phyloP scores from a whole-genome alignment of 1,284 basidiomycete species.

The Cutaneotrichosporon sp. region DNA sequence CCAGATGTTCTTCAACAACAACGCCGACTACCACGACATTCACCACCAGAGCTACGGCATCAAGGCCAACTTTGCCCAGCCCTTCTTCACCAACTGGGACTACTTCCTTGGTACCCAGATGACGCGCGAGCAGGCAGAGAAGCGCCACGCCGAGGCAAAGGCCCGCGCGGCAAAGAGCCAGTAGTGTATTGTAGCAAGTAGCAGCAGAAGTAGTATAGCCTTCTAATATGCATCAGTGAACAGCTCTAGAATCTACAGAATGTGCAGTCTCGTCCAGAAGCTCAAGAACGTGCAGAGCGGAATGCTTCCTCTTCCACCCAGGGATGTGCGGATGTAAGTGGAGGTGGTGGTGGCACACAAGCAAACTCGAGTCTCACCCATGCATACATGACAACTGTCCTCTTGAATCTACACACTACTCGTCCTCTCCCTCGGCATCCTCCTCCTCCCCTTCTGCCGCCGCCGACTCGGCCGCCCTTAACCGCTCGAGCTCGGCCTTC shows the following conservation, averaged over 20 bases:
- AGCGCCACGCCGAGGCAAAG: slow-evolving; percentile 8
- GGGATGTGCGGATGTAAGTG: not conserved
- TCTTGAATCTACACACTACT: slow-evolving; percentile 16
- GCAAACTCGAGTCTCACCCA: not conserved
- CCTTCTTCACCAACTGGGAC: slow-evolving; percentile 67
- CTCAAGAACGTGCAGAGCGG: not conserved
- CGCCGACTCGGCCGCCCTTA: slow-evolving; percentile 15
- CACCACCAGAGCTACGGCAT: slow-evolving; percentile 93
- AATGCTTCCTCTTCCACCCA: not conserved
- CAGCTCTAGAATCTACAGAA: too few relatives aligned
- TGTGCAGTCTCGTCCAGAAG: too few relatives aligned
- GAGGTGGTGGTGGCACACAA: not conserved
- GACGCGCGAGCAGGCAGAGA: slow-evolving; percentile 47
- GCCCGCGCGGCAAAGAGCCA: slow-evolving; percentile 1
- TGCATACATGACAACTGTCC: slow-evolving; percentile 12
- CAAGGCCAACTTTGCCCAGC: slow-evolving; percentile 95
- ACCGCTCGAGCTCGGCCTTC: slow-evolving; percentile 29
- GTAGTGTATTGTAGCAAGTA: slow-evolving; percentile 14
- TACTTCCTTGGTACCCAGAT: slow-evolving; percentile 53
- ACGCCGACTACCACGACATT: slow-evolving; percentile 97
- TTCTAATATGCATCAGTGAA: slow-evolving; percentile 5
- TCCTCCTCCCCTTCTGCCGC: slow-evolving; percentile 30
- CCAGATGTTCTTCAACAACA: slow-evolving; percentile 86
- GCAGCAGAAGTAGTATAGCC: not conserved
- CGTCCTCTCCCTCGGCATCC: slow-evolving; percentile 37